Conservation (phyloP, 495 filamentous ascomycete species). For the Penicillium canariense region DNA sequence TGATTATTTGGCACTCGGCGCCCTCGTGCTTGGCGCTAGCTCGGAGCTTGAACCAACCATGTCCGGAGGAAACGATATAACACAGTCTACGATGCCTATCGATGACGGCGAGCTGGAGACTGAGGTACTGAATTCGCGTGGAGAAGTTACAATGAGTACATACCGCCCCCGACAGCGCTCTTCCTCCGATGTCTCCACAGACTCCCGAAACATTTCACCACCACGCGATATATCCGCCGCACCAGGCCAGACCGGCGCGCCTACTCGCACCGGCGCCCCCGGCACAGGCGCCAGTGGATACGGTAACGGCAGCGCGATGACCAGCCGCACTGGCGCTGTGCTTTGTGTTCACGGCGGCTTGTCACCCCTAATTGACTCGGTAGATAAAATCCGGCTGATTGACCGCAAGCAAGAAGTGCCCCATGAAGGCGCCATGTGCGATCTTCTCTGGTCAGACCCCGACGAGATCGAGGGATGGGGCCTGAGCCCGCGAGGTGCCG, state of each 20-base stretch:
- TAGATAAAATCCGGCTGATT: conserved; percentile 93
- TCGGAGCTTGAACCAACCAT: conserved; percentile 60
- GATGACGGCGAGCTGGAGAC: conserved; percentile 78
- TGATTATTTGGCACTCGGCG: conserved; percentile 94
- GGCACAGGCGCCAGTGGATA: conserved; percentile 73
- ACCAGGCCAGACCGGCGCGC: conserved; percentile 26
- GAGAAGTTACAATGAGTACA: conserved; percentile 72
- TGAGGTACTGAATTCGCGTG: conserved; percentile 81
- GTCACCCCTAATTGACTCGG: conserved; percentile 84
- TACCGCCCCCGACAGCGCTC: conserved; percentile 47
- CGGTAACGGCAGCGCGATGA: conserved; percentile 53
- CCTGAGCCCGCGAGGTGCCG: conserved; percentile 87
- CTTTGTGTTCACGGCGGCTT: conserved; percentile 95
- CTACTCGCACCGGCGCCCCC: conserved; percentile 62
- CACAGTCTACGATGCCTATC: conserved; percentile 44
- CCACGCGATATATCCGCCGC: conserved; percentile 47
- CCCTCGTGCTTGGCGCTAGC: conserved; percentile 86
- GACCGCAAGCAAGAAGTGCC: conserved; percentile 98
- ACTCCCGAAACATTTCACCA: conserved; percentile 42
- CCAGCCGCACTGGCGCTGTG: conserved; percentile 73
- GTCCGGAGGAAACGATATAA: conserved; percentile 42
- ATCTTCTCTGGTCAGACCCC: conserved; percentile 95
- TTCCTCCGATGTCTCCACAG: conserved; percentile 34
- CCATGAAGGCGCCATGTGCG: conserved; percentile 98
- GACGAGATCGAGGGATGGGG: conserved; percentile 99